A percentile compares a stretch with the other conserved stretches of the same genome.
phyloP scores from a whole-genome alignment of 2,329 filamentous ascomycete species.

The Trichophyton schoenleinii region DNA sequence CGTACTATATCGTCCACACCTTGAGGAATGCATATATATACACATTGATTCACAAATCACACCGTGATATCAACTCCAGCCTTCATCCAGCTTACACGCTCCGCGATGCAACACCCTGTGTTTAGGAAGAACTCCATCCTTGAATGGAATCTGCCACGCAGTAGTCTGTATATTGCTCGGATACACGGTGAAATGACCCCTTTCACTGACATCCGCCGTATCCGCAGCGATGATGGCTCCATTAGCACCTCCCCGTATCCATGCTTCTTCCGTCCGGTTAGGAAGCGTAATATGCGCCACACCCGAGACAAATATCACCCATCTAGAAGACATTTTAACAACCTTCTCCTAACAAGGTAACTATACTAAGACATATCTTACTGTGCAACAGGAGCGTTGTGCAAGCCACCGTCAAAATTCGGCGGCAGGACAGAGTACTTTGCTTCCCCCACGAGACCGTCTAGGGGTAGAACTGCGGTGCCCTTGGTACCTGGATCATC shows the following conservation, averaged over 20 bases:
- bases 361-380: slow-evolving; percentile 16
- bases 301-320: slow-evolving; percentile 31
- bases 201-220: slow-evolving; percentile 27
- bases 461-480: slow-evolving; percentile 22
- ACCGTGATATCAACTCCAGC: not conserved
- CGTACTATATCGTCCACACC: not conserved
- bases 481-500: slow-evolving; percentile 24
- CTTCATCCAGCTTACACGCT: slow-evolving; percentile 21
- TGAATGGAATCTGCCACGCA: slow-evolving; percentile 27
- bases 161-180: slow-evolving; percentile 29
- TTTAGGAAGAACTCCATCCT: slow-evolving; percentile 22
- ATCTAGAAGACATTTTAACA: slow-evolving; percentile 13
- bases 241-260: slow-evolving; percentile 30
- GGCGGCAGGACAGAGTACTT: slow-evolving; percentile 30
- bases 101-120: slow-evolving; percentile 33
- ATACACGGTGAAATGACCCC: slow-evolving; percentile 34
- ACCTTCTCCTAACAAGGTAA: not conserved
- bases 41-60: not conserved
- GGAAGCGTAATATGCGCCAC: slow-evolving; percentile 33
- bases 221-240: slow-evolving; percentile 35
- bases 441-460: slow-evolving; percentile 20
- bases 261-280: slow-evolving; percentile 26
- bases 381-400: slow-evolving; percentile 34
- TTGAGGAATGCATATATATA: not conserved
- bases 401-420: slow-evolving; percentile 29